Base-by-base conservation (phyloP, 164 flowering plant genomes). In the Chimonanthus praecox region DNA sequence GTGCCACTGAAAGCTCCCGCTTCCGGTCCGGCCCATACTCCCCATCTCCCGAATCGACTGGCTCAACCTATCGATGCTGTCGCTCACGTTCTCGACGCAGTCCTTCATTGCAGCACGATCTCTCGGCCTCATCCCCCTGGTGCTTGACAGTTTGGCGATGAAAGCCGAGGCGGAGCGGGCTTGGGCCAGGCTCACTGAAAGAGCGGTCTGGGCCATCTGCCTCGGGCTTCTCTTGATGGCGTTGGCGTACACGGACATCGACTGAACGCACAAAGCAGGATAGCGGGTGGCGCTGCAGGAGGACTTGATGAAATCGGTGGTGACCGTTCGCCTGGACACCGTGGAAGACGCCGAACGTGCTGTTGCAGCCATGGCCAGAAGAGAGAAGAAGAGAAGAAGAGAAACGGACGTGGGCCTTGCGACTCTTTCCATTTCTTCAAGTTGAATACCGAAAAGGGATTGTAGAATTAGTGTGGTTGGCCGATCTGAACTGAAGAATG, bases 41-140 rank as follows among this genome's bases (percentile, higher is more conserved):
- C 77, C 67, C 8, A 83, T 78, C 72, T 83, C 86, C 33, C 46
- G 11, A 2, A 78, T 47, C 45, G 86, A 79, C 61, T 48, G 67
- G 68, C 80, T 64, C 9, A 81, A 71, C 69, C 77, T 33, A 64
- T 83, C 82, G 11, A 81, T 81, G 51, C 70, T 75, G 43, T 83
- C 82, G 20, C 74, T 68, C 76, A 83, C 72, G 74, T 72, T 78
- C 21, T 78, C 81, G n/a, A 81, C 49, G 74, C 86, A 83, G 75
- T 83, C 84, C 60, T 61, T 71, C 47, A 81, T 9, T 6, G 77
- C 86, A 54, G 67, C 77, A 45, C 15, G 11, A 45, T 81, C 80
- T 33, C 78, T 62, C 0, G 50, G 21, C 20, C 64, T 76, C n/a
- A 79, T 15, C 2, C 80, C 77, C 47, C 64, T 70, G 1, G 51